These are phyloP conservation scores for Plenodomus biglobosus DNA, from an alignment of 2,329 filamentous ascomycete genomes.

Conservation along the genomic window DNA sequence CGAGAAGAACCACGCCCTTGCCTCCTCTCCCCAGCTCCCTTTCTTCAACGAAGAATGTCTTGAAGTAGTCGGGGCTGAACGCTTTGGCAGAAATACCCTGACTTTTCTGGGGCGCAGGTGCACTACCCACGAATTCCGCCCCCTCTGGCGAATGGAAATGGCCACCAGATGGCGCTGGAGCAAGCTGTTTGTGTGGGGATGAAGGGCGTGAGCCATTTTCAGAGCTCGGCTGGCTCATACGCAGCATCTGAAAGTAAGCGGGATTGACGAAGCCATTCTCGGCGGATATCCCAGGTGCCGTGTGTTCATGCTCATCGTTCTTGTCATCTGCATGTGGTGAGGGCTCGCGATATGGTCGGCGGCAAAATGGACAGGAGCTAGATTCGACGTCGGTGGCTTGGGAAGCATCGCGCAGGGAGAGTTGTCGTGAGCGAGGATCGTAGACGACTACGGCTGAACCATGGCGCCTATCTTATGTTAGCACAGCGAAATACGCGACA, in stretches of 20 bases:
- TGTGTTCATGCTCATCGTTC: conserved; percentile 36
- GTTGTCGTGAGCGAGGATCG: conserved; percentile 79
- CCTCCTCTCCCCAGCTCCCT: conserved; percentile 83
- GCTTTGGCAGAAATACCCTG: conserved; percentile 82
- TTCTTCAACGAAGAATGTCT: conserved; percentile 89
- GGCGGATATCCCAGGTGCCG: conserved; percentile 33
- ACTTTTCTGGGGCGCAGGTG: conserved; percentile 43
- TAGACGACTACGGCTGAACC: conserved; percentile 90
- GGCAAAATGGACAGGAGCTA: conserved; percentile 85
- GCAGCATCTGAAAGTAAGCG: conserved; percentile 94
- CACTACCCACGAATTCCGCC: conserved; percentile 52
- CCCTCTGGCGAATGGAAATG: conserved; percentile 50
- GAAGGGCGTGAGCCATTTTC: conserved; percentile 51
- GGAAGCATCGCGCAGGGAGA: conserved; percentile 72
- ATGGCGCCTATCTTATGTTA: conserved; percentile 67
- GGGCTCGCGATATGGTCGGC: conserved; percentile 65
- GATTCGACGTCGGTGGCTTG: conserved; percentile 57
- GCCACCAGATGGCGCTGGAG: conserved; percentile 33
- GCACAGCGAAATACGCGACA: not conserved
- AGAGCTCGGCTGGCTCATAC: conserved; percentile 57
- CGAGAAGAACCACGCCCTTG: conserved; percentile 92
- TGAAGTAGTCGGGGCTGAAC: conserved; percentile 91
- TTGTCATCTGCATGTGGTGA: conserved; percentile 36
- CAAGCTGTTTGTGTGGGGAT: conserved; percentile 52
- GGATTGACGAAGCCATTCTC: conserved; percentile 78